Evolutionary conservation across 139 green algal genomes (phyloP).

Genomic region (Chlorella vulgaris): DNA sequence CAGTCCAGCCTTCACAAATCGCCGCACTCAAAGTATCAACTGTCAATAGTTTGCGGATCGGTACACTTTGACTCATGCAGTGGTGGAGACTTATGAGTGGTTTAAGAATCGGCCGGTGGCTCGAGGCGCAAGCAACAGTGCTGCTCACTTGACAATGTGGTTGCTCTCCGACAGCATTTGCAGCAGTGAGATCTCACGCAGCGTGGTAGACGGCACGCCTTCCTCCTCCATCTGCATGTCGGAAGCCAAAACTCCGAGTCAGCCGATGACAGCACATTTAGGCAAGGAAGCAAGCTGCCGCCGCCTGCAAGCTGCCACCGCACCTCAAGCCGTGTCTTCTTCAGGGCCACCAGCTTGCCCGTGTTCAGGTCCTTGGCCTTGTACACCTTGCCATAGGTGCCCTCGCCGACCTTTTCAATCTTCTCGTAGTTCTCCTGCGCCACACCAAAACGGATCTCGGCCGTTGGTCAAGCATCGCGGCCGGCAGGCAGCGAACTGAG

Average conservation of each 20-base stretch:
- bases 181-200: slow-evolving; percentile 96
- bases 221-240: slow-evolving; percentile 94
- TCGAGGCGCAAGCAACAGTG: background rate
- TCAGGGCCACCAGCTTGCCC: slow-evolving; percentile 91
- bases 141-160: slow-evolving; percentile 85
- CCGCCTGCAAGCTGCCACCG: background rate
- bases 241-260: no score
- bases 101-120: no score
- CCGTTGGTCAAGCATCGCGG: no score
- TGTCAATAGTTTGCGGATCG: background rate
- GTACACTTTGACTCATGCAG: no score
- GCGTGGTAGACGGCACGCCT: slow-evolving; percentile 94
- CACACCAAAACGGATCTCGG: background rate
- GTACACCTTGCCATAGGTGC: slow-evolving; percentile 99
- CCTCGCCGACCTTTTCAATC: slow-evolving; percentile 95
- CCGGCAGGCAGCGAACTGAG: background rate
- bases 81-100: no score
- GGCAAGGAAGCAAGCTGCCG: no score
- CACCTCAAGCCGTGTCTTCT: slow-evolving; percentile 97
- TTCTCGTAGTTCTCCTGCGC: slow-evolving; percentile 86
- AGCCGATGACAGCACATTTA: no score
- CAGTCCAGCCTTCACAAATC: slow-evolving; percentile 81
- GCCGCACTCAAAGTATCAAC: background rate
- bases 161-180: slow-evolving; percentile 87
- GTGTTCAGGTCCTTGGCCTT: slow-evolving; percentile 84